Percentiles rank a stretch among this genome's conserved stretches.
phyloP scores from a whole-genome alignment of 768 basidiomycete genomes.

The Lactifluus subvellereus region DNA sequence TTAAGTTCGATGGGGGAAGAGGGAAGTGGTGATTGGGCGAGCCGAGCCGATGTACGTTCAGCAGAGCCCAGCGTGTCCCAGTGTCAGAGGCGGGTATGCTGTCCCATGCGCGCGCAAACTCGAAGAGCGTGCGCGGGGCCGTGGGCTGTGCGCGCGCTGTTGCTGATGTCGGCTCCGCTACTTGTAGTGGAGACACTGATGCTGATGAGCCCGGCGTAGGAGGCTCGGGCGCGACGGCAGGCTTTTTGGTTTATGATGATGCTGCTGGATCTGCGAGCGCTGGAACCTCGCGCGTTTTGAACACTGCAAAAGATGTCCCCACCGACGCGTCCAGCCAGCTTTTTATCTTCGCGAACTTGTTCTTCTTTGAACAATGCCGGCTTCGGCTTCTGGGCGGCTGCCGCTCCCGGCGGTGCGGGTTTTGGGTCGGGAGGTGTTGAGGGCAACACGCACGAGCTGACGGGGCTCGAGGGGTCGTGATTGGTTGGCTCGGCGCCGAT shows the following conservation, averaged over 20 bases:
- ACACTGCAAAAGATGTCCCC: constrained; percentile 70
- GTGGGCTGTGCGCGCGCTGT: constrained; percentile 34
- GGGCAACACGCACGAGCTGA: constrained; percentile 17
- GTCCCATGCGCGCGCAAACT: constrained; percentile 60
- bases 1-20: too few relatives aligned
- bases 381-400: constrained; percentile 22
- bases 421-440: constrained; percentile 12
- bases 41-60: constrained; percentile 45
- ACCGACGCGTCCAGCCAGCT: constrained; percentile 40
- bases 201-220: background rate
- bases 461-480: constrained; percentile 18
- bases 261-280: background rate
- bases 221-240: background rate
- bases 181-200: constrained; percentile 6
- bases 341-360: constrained; percentile 43
- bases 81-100: constrained; percentile 29
- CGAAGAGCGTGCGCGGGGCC: constrained; percentile 39
- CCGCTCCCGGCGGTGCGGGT: constrained; percentile 12
- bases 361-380: constrained; percentile 49
- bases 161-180: too few relatives aligned
- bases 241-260: background rate
- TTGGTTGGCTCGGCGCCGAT: background rate
- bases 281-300: constrained; percentile 34
- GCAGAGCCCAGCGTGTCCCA: constrained; percentile 49
- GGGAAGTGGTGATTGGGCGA: background rate